Evolutionary conservation across 148 eudicot genomes (phyloP).

Genomic region (Vaccinium myrtillus): DNA sequence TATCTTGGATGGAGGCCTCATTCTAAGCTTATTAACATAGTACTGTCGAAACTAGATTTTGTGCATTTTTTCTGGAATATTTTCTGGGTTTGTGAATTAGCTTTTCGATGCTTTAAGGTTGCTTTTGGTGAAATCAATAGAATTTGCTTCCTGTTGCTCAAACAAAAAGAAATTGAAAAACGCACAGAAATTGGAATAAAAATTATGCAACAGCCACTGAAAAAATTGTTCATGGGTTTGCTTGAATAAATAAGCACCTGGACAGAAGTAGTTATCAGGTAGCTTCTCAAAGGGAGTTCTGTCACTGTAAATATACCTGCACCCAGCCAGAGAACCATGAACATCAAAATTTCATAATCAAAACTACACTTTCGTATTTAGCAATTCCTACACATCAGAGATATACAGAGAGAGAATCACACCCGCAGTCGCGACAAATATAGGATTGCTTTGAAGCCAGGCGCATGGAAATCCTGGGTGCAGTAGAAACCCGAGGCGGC

Average conservation of each 20-base stretch:
- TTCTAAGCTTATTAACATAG: not conserved
- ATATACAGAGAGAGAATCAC: not conserved
- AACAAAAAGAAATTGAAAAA: not conserved
- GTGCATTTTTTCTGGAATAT: not conserved
- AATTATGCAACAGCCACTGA: not conserved
- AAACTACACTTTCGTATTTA: not conserved
- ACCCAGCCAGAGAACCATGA: slow-evolving; percentile 1
- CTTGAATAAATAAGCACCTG: slow-evolving; percentile 45
- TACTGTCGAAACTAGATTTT: not conserved
- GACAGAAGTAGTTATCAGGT: slow-evolving; percentile 86
- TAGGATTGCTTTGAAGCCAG: slow-evolving; percentile 79
- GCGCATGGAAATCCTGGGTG: slow-evolving; percentile 72
- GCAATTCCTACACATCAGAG: not conserved
- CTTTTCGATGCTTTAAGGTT: too few species aligned
- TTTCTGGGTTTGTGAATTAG: not conserved
- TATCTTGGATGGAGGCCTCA: not conserved
- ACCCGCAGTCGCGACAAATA: slow-evolving; percentile 99
- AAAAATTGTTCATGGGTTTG: too few species aligned
- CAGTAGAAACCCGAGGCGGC: slow-evolving; percentile 21
- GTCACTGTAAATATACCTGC: slow-evolving; percentile 92
- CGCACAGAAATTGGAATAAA: not conserved
- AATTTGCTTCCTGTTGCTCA: slow-evolving; percentile 4
- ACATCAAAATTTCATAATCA: not conserved
- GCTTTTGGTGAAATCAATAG: not conserved
- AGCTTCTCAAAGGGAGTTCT: slow-evolving; percentile 83